Evolutionary conservation across 1,284 basidiomycete genomes (phyloP), one percentile per base, ranked within the genome.

Genomic region (Lentinula novae-zelandiae): DNA sequence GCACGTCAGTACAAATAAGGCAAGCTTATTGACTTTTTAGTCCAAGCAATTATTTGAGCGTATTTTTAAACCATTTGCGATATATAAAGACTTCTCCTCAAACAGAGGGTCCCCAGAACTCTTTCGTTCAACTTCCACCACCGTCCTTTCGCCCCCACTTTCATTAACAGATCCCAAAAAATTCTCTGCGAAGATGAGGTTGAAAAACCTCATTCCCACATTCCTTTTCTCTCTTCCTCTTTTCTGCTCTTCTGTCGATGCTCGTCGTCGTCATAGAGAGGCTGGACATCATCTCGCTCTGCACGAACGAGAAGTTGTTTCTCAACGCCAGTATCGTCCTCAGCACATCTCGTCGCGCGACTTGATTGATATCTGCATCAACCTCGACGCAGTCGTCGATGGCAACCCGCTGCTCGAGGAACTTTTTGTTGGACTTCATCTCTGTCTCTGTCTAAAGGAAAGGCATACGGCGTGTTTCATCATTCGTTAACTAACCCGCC

Each of bases 311-410:
- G n/a, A 20, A 52, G 15, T 58, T 64, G 42, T 55, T 63, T 10
- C 56, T 67, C 9, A 60, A 57, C 42, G 62, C 67, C 17, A 57
- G 73, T 49, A 48, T 58, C 56, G 63, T 71, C n/a, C 66, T 66
- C 27, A 71, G 71, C 46, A 71, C 73, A 65, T 66, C 71, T 62
- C 70, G 62, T 58, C 69, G 31, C 74, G 75, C 53, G 70, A 70
- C 64, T 66, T 76, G 39, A 60, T 76, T 50, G 75, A 76, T 65
- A 62, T 73, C 60, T 76, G 74, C 58, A 67, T 71, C 63, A 65
- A 71, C 44, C 61, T 70, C 20, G 65, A 71, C 49, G 61, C 66
- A 22, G 51, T 75, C 44, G 66, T 75, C 22, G 68, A 68, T 39
- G 68, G 71, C 3, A 63, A 61, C 33, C 38, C 68, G 61, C 36